Evolutionary conservation across 2,329 filamentous ascomycete genomes (phyloP).

Genomic region (Nigrospora osmanthi): DNA sequence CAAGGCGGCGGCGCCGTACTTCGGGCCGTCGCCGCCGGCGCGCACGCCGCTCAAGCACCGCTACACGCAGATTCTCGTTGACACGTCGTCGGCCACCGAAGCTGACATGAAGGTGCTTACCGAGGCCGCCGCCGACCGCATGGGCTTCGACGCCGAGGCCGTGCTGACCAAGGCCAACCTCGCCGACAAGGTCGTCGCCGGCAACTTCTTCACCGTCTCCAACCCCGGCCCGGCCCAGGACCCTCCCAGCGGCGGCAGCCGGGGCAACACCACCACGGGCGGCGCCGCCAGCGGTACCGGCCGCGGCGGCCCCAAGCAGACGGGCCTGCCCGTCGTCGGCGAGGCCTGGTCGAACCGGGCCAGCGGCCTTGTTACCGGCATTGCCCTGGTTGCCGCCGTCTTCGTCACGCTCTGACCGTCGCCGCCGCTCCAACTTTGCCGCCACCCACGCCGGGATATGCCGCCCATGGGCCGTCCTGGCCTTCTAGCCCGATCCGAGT

Average conservation of each 20-base stretch:
- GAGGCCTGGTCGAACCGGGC: conserved; percentile 11
- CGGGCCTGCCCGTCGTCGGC: conserved; percentile 6
- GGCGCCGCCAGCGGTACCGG: conserved; percentile 7
- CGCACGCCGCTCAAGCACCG: conserved; percentile 18
- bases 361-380: conserved; percentile 12
- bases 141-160: conserved; percentile 14
- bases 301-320: conserved; percentile 7
- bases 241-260: conserved; percentile 1
- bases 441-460: no score
- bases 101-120: conserved; percentile 14
- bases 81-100: conserved; percentile 16
- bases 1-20: conserved; percentile 15
- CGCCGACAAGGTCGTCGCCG: conserved; percentile 21
- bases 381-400: conserved; percentile 12
- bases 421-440: no score
- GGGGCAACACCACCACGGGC: conserved; percentile 4
- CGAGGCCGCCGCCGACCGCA: conserved; percentile 14
- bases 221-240: conserved; percentile 14
- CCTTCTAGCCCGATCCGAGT: no score
- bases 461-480: no score
- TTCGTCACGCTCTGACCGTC: conserved; percentile 14
- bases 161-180: conserved; percentile 19
- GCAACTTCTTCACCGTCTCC: conserved; percentile 25
- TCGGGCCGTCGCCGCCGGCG: conserved; percentile 18
- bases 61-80: conserved; percentile 22